Percentiles rank a stretch among this genome's conserved stretches.
Conservation (phyloP, 225 moss, liverwort and hornwort genomes). For the Rhytidiadelphus loreus region DNA sequence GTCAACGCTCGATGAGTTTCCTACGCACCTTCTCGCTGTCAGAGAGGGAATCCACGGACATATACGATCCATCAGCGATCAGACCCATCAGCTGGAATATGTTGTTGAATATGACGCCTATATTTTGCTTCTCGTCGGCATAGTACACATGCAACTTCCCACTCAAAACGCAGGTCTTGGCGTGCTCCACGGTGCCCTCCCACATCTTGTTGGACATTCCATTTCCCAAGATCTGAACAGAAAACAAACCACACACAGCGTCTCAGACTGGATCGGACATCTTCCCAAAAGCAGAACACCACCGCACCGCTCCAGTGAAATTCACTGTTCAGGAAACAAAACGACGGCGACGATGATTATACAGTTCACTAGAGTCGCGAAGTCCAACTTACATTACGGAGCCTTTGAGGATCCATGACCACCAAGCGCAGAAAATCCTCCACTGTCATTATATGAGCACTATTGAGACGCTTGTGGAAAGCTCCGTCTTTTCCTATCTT, state of each 20-base stretch:
- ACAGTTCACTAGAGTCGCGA: not conserved
- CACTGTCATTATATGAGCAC: not conserved
- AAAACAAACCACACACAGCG: not conserved
- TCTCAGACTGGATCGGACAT: not conserved
- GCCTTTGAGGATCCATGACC: not conserved
- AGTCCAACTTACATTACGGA: not conserved
- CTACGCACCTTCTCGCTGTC: not conserved
- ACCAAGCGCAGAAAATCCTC: not conserved
- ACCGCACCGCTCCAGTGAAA: not conserved
- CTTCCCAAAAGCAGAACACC: not conserved
- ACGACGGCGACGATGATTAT: not conserved
- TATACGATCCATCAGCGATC: not conserved
- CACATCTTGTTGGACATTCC: not conserved
- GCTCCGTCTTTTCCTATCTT: not conserved
- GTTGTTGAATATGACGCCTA: not conserved
- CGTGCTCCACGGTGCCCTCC: not conserved
- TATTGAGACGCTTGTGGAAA: not conserved
- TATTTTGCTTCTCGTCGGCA: not conserved
- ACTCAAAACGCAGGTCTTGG: not conserved
- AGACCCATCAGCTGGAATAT: not conserved
- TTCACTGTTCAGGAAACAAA: not conserved
- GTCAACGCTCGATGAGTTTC: not conserved
- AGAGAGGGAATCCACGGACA: not conserved
- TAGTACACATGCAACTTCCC: not conserved
- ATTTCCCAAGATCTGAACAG: not conserved